Conservation (phyloP, 1,139 yeast species). For the Pichia cactophila region DNA sequence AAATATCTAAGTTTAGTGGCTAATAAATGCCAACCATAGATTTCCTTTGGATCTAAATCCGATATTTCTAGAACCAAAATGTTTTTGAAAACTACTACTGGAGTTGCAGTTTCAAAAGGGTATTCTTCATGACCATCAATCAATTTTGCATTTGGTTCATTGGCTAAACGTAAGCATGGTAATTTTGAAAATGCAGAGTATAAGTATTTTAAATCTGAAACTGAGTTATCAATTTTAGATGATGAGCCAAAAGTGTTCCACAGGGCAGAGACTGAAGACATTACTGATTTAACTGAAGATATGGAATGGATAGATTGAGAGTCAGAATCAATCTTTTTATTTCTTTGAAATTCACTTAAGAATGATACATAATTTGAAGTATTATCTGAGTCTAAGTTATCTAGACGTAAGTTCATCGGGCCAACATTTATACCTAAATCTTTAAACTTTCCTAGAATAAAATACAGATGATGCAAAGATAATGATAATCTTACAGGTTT, state of each 20-base stretch:
- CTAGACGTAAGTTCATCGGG: slow-evolving; percentile 52
- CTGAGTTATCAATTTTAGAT: slow-evolving; percentile 30
- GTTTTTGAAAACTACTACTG: slow-evolving; percentile 52
- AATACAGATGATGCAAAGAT: slow-evolving; percentile 58
- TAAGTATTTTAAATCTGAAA: slow-evolving; percentile 47
- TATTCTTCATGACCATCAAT: slow-evolving; percentile 61
- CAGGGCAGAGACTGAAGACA: slow-evolving; percentile 36
- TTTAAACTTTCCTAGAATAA: slow-evolving; percentile 50
- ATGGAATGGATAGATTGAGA: slow-evolving; percentile 56
- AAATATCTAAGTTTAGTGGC: slow-evolving; percentile 51
- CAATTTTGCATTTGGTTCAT: slow-evolving; percentile 48
- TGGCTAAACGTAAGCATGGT: slow-evolving; percentile 55
- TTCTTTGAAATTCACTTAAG: slow-evolving; percentile 40
- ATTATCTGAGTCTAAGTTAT: slow-evolving; percentile 52
- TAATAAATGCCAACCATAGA: slow-evolving; percentile 56
- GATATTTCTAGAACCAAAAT: slow-evolving; percentile 52
- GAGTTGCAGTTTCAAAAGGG: slow-evolving; percentile 66
- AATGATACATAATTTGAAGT: slow-evolving; percentile 34
- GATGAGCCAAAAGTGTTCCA: slow-evolving; percentile 29
- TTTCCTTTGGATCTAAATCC: slow-evolving; percentile 56
- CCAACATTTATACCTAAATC: slow-evolving; percentile 52
- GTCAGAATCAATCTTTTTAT: slow-evolving; percentile 42
- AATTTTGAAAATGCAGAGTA: slow-evolving; percentile 61
- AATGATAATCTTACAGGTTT: slow-evolving; percentile 49
- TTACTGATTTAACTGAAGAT: slow-evolving; percentile 50